phyloP scores from a whole-genome alignment of 2,329 filamentous ascomycete genomes.

The Trichoderma arundinaceum region DNA sequence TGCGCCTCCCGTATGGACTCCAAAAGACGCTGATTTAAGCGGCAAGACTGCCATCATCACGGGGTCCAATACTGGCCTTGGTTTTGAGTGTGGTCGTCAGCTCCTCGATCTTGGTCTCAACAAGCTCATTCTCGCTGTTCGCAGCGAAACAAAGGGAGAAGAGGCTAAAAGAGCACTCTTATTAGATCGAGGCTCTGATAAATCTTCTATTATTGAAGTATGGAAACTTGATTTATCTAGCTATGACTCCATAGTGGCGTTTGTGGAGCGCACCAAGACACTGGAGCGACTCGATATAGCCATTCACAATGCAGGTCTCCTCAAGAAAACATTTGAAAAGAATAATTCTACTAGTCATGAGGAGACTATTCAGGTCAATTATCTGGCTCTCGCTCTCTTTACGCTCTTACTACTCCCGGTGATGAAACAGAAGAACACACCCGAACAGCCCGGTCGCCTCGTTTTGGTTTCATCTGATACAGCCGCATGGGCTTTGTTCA shows the following conservation, averaged over 20 bases:
- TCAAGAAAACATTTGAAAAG: neutral
- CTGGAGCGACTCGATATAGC: conserved; percentile 9
- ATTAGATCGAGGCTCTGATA: neutral
- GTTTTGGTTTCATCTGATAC: conserved; percentile 16
- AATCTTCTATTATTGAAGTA: neutral
- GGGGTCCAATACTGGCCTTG: conserved; percentile 17
- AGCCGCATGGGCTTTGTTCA: conserved; percentile 11
- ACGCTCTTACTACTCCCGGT: conserved; percentile 1
- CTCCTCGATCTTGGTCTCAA: conserved; percentile 15
- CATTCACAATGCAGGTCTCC: conserved; percentile 8
- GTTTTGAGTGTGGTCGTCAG: conserved; percentile 10
- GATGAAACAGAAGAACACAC: neutral
- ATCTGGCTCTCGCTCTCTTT: neutral
- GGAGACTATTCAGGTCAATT: conserved; percentile 6
- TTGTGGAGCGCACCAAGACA: conserved; percentile 2
- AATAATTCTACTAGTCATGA: neutral
- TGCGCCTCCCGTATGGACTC: conserved; percentile 9
- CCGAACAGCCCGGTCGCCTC: conserved; percentile 8
- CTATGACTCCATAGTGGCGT: conserved; percentile 19
- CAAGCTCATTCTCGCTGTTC: conserved; percentile 14
- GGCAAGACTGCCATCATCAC: conserved; percentile 21
- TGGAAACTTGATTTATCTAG: conserved; percentile 16
- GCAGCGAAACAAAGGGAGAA: conserved; percentile 14
- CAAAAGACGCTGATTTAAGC: neutral
- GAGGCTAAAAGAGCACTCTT: neutral